Evolutionary conservation across 2,329 filamentous ascomycete species (phyloP).

Genomic region (Xylariaceae sp.): DNA sequence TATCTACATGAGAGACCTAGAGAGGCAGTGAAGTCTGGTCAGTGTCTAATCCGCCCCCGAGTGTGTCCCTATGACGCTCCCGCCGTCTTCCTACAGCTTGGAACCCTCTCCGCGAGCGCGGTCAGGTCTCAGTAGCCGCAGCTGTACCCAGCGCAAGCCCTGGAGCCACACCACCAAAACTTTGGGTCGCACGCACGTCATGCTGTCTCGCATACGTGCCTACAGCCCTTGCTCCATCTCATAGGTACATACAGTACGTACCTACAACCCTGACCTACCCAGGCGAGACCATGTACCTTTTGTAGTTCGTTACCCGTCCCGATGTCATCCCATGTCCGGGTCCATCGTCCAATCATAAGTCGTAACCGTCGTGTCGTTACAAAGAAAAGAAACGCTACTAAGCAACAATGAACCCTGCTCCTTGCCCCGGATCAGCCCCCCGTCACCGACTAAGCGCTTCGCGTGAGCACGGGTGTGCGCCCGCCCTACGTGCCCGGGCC

Average conservation of each 20-base stretch:
- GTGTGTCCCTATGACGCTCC: constrained; percentile 29
- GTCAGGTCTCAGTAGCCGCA: constrained; percentile 23
- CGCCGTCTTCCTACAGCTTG: constrained; percentile 9
- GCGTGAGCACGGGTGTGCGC: too few relatives aligned
- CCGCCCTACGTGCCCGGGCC: too few relatives aligned
- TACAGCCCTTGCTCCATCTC: constrained; percentile 24
- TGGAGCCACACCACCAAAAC: constrained; percentile 22
- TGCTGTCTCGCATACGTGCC: constrained; percentile 24
- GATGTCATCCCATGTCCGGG: constrained; percentile 31
- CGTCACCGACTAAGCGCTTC: too few relatives aligned
- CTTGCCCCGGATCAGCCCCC: constrained; percentile 21
- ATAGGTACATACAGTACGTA: too few relatives aligned
- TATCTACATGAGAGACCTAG: constrained; percentile 27
- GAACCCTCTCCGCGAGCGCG: constrained; percentile 14
- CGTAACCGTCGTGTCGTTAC: constrained; percentile 47
- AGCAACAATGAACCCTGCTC: constrained; percentile 22
- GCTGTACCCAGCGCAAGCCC: constrained; percentile 22
- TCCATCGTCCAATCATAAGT: constrained; percentile 54
- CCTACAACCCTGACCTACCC: too few relatives aligned
- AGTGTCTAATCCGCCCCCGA: constrained; percentile 27
- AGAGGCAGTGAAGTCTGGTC: too few relatives aligned
- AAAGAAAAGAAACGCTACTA: constrained; percentile 35
- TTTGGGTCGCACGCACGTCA: constrained; percentile 28
- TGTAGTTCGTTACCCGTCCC: constrained; percentile 33
- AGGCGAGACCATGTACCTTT: constrained; percentile 46